Base-by-base conservation (phyloP, 139 green algal species). In the Coccomyxa sp. region DNA sequence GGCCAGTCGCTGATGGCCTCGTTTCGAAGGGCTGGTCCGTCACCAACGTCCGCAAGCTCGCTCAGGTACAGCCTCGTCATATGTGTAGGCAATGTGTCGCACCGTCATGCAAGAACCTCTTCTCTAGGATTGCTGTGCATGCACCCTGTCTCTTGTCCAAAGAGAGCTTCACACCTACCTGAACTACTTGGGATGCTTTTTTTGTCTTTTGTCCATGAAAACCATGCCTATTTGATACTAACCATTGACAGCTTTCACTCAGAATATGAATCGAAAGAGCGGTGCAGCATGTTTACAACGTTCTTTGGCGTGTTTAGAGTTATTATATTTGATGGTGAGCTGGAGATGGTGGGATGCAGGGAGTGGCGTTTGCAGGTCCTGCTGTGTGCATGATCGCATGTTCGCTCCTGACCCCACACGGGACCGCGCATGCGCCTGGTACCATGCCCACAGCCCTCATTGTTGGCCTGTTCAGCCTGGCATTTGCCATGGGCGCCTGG, bases 331-430 rank as follows among this genome's bases (percentile, higher is more conserved):
- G 38, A 51, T 51, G 38, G 38, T 51, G 38, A 51, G 38, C 38
- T 51, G 38, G 38, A 51, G 38, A 71, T 71, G 63, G 63, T 71
- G 63, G 18, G 18, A 25, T 25, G 63, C 82, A 88, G 83, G 88
- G 85, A 58, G 86, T 97, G 25, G 86, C 91, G 17, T 97, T 97
- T 83, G 79, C 93, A 18, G 92, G 90, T 10, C 93, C 94, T 16
- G 91, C 94, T 0, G 21, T 85, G 0, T 95, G 90, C 88, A 94
- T 97, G 93, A 13, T 88, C 13, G 86, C 82, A 13, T 86, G 89
- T 27, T 85, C 89, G 0, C 79, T 82, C 57, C 68, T 94, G 31
- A 92, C 89, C 0, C 90, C 90, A 17, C 60, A 58, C 30, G 82
- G 84, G 27, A 78, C 80, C 21, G 15, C 18, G 0, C 82, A 85